phyloP scores from a whole-genome alignment of 176 grass and related monocot genomes.

The Cenchrus fungigraminus region DNA sequence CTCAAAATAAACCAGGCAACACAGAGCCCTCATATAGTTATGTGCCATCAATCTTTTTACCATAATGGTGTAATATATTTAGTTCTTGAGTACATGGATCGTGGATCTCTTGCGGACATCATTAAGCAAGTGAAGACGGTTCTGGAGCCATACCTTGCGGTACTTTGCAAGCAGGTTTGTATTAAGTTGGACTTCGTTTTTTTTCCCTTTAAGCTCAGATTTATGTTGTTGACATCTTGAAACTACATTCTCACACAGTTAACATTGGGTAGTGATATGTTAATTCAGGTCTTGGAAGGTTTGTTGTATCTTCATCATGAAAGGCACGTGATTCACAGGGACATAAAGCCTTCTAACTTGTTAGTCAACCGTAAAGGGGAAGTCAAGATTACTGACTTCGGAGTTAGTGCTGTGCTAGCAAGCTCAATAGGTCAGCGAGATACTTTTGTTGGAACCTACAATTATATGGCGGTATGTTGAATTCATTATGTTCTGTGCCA shows the following conservation, averaged over 20 bases:
- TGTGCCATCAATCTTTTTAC: slow-evolving; percentile 96
- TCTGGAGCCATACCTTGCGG: slow-evolving; percentile 91
- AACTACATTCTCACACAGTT: slow-evolving; percentile 8
- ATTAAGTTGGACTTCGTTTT: slow-evolving; percentile 20
- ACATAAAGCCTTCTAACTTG: slow-evolving; percentile 98
- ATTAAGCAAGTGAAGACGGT: slow-evolving; percentile 96
- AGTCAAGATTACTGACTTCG: slow-evolving; percentile 94
- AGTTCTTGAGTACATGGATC: slow-evolving; percentile 97
- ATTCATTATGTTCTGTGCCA: not conserved
- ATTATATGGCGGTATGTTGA: slow-evolving; percentile 97
- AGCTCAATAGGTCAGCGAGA: slow-evolving; percentile 88
- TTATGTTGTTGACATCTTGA: not conserved
- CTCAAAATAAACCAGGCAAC: slow-evolving; percentile 99
- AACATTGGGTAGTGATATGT: slow-evolving; percentile 24
- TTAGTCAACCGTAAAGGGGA: slow-evolving; percentile 95
- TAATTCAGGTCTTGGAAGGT: slow-evolving; percentile 87
- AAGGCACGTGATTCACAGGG: slow-evolving; percentile 98
- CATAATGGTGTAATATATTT: slow-evolving; percentile 99
- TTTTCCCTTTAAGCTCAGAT: not conserved
- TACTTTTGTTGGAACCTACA: slow-evolving; percentile 98
- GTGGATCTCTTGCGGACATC: slow-evolving; percentile 93
- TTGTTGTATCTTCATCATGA: slow-evolving; percentile 93
- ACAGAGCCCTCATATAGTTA: slow-evolving; percentile 76
- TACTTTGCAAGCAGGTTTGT: slow-evolving; percentile 91
- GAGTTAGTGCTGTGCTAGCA: slow-evolving; percentile 87